A percentile compares a stretch with the other conserved stretches of the same genome.
These are phyloP conservation scores for Rhytidiadelphus loreus DNA, from an alignment of 225 moss, liverwort and hornwort species.

Conservation along the genomic window DNA sequence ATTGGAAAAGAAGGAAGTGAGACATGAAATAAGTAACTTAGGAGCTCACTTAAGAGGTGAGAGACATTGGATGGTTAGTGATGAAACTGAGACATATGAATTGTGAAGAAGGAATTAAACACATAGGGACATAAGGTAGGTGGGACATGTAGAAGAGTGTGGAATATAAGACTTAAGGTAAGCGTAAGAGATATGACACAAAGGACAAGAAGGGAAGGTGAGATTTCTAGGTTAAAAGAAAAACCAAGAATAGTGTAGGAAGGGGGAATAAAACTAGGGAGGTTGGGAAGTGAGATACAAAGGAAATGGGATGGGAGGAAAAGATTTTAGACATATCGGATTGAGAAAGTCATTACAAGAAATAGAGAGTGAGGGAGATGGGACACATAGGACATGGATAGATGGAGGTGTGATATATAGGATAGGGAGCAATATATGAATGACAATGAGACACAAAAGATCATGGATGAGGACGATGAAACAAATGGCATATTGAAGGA, in stretches of 20 bases:
- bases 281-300: too few relatives aligned
- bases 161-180: not conserved
- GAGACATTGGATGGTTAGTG: not conserved
- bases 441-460: not conserved
- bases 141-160: not conserved
- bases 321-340: not conserved
- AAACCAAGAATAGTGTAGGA: too few relatives aligned
- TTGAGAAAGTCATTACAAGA: not conserved
- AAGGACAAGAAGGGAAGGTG: too few relatives aligned
- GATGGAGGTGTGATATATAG: not conserved
- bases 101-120: not conserved
- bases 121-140: too few relatives aligned
- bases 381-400: not conserved
- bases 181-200: too few relatives aligned
- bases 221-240: too few relatives aligned
- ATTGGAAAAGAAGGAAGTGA: not conserved
- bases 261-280: too few relatives aligned
- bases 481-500: not conserved
- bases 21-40: not conserved
- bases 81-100: not conserved
- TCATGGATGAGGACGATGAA: not conserved
- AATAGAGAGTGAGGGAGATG: not conserved
- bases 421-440: not conserved
- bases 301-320: not conserved
- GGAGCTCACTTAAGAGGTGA: too few relatives aligned